These are phyloP conservation scores for Botryotinia convoluta DNA, from an alignment of 2,329 filamentous ascomycete species.

Conservation along the genomic window DNA sequence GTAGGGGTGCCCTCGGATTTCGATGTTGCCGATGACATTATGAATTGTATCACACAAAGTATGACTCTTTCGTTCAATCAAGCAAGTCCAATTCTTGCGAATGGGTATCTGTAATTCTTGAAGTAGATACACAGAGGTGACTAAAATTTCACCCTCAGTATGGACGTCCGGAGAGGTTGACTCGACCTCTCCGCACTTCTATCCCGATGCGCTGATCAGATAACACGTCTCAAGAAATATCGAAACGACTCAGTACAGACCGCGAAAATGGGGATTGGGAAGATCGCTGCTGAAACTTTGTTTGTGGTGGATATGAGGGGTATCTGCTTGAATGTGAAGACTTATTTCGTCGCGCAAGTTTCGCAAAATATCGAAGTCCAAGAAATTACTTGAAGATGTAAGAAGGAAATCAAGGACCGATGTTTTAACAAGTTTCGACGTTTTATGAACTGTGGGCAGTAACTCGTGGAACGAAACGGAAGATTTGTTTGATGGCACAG, in stretches of 20 bases:
- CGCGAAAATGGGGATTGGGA: not conserved
- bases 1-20: slow-evolving; percentile 38
- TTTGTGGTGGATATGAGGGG: not conserved
- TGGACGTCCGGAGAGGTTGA: slow-evolving; percentile 41
- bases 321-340: not conserved
- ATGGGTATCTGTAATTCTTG: not conserved
- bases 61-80: slow-evolving; percentile 12
- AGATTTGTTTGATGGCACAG: slow-evolving; percentile 34
- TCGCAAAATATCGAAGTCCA: slow-evolving; percentile 14
- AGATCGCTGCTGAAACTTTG: not conserved
- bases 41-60: slow-evolving; percentile 24
- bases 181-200: slow-evolving; percentile 40
- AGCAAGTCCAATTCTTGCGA: slow-evolving; percentile 14
- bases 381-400: slow-evolving; percentile 18
- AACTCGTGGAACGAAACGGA: slow-evolving; percentile 28
- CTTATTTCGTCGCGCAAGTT: slow-evolving; percentile 3
- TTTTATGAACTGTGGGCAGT: slow-evolving; percentile 25
- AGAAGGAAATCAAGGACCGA: slow-evolving; percentile 22
- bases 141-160: slow-evolving; percentile 32
- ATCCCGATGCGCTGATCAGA: slow-evolving; percentile 29
- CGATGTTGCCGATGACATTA: slow-evolving; percentile 44
- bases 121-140: slow-evolving; percentile 27
- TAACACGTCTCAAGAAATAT: slow-evolving; percentile 12
- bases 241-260: slow-evolving; percentile 5
- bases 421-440: slow-evolving; percentile 13